Conservation (phyloP, 1,284 basidiomycete genomes). For the Austroboletus novae-zelandiae region DNA sequence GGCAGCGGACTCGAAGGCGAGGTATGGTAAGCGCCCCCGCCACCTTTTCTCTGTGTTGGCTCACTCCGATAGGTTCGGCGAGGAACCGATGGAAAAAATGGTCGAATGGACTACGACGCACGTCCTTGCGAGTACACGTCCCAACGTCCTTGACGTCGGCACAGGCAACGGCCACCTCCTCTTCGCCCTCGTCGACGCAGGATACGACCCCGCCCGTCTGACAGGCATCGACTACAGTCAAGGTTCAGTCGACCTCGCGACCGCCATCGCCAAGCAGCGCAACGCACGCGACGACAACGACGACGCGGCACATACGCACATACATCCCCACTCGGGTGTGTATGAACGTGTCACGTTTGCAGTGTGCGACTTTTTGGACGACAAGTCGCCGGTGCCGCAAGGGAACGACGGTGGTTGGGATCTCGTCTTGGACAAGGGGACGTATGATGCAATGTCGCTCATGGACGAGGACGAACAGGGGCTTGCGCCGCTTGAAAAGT, state of each 20-base stretch:
- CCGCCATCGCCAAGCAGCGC: slow-evolving; percentile 44
- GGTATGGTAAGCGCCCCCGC: slow-evolving; percentile 58
- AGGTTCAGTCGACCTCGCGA: slow-evolving; percentile 64
- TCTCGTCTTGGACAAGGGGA: slow-evolving; percentile 76
- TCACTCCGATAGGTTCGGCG: slow-evolving; percentile 69
- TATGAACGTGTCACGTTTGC: slow-evolving; percentile 47
- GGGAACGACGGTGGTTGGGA: slow-evolving; percentile 51
- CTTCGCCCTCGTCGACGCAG: slow-evolving; percentile 68
- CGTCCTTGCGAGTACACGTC: slow-evolving; percentile 43
- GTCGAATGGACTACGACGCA: slow-evolving; percentile 61
- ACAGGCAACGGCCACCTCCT: slow-evolving; percentile 85
- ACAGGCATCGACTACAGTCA: slow-evolving; percentile 83
- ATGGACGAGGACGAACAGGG: slow-evolving; percentile 60
- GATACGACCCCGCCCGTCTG: slow-evolving; percentile 54
- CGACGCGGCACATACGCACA: not conserved
- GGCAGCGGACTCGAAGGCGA: slow-evolving; percentile 89
- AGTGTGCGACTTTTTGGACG: slow-evolving; percentile 58
- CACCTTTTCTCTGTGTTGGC: not conserved
- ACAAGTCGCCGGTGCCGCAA: slow-evolving; percentile 40
- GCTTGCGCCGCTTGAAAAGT: slow-evolving; percentile 53
- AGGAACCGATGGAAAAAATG: slow-evolving; percentile 81
- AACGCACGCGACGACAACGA: slow-evolving; percentile 29
- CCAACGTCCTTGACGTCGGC: slow-evolving; percentile 71
- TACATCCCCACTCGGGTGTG: not conserved
- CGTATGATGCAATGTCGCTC: slow-evolving; percentile 86